phyloP scores from a whole-genome alignment of 495 filamentous ascomycete species.

The Penicillium argentinense region DNA sequence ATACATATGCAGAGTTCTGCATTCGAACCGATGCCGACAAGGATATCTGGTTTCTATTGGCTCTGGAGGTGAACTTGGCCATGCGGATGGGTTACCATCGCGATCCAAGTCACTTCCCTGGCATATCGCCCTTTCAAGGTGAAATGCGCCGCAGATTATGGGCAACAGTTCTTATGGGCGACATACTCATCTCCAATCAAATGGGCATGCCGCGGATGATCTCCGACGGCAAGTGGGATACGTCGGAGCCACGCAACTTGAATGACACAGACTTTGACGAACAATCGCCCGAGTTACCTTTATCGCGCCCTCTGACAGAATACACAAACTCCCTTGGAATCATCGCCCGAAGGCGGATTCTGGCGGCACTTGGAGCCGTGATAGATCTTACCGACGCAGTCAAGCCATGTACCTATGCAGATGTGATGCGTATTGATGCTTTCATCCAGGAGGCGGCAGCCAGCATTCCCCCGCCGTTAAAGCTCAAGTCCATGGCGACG shows the following conservation, averaged over 20 bases:
- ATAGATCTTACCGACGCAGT: slow-evolving; percentile 28
- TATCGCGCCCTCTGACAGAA: slow-evolving; percentile 31
- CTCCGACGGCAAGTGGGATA: slow-evolving; percentile 30
- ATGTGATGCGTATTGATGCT: slow-evolving; percentile 37
- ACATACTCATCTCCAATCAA: slow-evolving; percentile 33
- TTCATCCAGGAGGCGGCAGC: slow-evolving; percentile 29
- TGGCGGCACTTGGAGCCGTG: slow-evolving; percentile 32
- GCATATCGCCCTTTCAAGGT: slow-evolving; percentile 30
- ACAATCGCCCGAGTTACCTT: slow-evolving; percentile 23
- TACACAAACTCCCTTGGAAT: slow-evolving; percentile 27
- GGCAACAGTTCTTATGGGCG: too few relatives aligned
- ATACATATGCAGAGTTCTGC: too few relatives aligned
- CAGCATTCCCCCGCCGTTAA: slow-evolving; percentile 25
- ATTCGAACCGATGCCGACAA: slow-evolving; percentile 13
- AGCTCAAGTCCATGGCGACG: too few relatives aligned
- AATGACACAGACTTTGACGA: slow-evolving; percentile 36
- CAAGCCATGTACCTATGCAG: slow-evolving; percentile 27
- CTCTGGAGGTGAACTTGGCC: too few relatives aligned
- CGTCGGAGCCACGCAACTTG: slow-evolving; percentile 30
- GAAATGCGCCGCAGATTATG: too few relatives aligned
- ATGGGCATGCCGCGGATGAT: slow-evolving; percentile 34
- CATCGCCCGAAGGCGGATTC: slow-evolving; percentile 32
- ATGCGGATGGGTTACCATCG: slow-evolving; percentile 39
- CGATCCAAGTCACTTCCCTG: slow-evolving; percentile 23
- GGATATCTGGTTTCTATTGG: too few relatives aligned